Base-by-base conservation (phyloP, 108 stramenopile species). In the Pseudonitzschia pungens region DNA sequence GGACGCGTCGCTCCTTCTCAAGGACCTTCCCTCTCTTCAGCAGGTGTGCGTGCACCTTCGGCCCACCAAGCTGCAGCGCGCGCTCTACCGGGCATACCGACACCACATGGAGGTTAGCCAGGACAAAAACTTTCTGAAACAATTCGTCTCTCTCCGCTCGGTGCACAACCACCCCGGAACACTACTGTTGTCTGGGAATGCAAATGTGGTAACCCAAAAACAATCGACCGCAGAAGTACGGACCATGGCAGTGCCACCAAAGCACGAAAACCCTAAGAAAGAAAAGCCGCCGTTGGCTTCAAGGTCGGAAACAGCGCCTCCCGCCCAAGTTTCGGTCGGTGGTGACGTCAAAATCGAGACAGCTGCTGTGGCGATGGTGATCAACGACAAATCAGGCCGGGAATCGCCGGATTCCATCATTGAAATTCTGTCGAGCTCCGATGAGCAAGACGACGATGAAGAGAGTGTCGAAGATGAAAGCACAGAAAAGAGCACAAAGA, bases 131-230 rank as follows among this genome's bases (percentile, higher is more conserved):
- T 91, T 89, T 65, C 82, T 86, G 43, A 65, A 83, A 21, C 78
- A 76, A 48, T 87, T 78, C 55, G 75, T 71, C 55, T 74, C 79
- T 21, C 63, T 87, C 10, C 63, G 83, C 1, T 83, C 87, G 0
- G 65, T 92, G 12, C 72, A 77, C 18, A 92, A 92, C 74, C 92
- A 92, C 69, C 92, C 92, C 9, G 79, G 65, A 28, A 42, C 68
- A 0, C 71, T 77, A 20, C 41, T 41, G 42, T 11, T 22, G 32
- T 24, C 32, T 16, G 27, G 62, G 27, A 59, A 12, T 63, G 21
- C 68, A 18, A 59, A 62, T 55, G 27, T 26, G 14, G 24, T 51
- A 2, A 70, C 29, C 48, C 53, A 45, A 16, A 58, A 59, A 60
- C 60, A 50, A 52, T 36, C 1, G 29, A 67, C 20, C 3, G 4